These are phyloP conservation scores for Pharus latifolius DNA, from an alignment of 176 grass and related monocot genomes.

Conservation along the genomic window DNA sequence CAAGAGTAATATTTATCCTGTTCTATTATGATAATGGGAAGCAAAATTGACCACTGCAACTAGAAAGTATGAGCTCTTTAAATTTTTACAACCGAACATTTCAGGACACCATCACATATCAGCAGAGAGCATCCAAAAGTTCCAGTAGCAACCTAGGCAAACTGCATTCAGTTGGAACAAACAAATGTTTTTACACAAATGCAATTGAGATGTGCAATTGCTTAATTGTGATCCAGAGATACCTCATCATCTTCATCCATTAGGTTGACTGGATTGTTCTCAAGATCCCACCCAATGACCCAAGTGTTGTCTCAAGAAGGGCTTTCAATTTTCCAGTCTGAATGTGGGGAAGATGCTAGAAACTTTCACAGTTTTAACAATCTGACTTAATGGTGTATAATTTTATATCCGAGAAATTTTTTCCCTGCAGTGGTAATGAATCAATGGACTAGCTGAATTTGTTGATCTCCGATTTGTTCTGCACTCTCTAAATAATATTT, in stretches of 20 bases:
- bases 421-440: background rate
- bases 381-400: background rate
- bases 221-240: background rate
- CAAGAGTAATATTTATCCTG: no score
- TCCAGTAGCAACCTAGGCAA: constrained; percentile 5
- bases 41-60: no score
- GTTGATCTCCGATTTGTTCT: background rate
- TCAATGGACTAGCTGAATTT: background rate
- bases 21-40: no score
- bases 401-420: background rate
- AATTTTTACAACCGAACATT: no score
- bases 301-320: constrained; percentile 32
- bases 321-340: constrained; percentile 41
- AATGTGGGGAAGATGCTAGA: background rate
- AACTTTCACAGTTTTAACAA: background rate
- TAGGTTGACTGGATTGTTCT: constrained; percentile 28
- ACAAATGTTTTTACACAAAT: background rate
- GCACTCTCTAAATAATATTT: background rate
- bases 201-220: background rate
- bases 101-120: no score
- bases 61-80: no score
- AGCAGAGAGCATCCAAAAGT: background rate
- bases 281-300: constrained; percentile 53
- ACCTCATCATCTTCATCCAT: constrained; percentile 47
- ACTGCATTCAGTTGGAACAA: background rate